A percentile compares a stretch with the other conserved stretches of the same genome.
These are phyloP conservation scores for Penicillium thymicola DNA, from an alignment of 2,329 filamentous ascomycete species.

Conservation along the genomic window DNA sequence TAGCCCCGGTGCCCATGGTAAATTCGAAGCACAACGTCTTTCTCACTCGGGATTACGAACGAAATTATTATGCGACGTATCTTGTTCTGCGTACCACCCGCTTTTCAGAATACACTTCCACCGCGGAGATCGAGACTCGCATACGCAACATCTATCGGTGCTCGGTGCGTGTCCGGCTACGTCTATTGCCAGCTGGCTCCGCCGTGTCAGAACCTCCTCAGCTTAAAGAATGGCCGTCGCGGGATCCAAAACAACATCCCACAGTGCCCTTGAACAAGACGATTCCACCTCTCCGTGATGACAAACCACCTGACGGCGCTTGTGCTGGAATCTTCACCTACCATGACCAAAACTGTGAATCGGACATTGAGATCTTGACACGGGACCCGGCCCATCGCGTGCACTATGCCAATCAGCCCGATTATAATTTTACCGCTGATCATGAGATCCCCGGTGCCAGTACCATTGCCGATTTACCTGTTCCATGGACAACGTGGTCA, in stretches of 20 bases:
- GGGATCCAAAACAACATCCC: conserved; percentile 1
- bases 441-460: conserved; percentile 34
- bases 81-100: conserved; percentile 49
- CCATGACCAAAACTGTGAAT: conserved; percentile 46
- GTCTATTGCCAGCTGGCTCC: conserved; percentile 34
- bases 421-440: conserved; percentile 37
- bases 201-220: conserved; percentile 12
- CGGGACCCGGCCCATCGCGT: conserved; percentile 44
- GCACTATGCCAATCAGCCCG: conserved; percentile 44
- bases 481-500: conserved; percentile 41
- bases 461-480: conserved; percentile 27
- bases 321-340: conserved; percentile 54
- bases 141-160: conserved; percentile 46
- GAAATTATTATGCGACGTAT: conserved; percentile 34
- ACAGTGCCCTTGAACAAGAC: background rate
- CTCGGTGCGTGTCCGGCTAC: conserved; percentile 49
- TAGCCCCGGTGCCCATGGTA: conserved; percentile 42
- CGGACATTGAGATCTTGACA: conserved; percentile 54
- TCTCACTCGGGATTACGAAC: conserved; percentile 32
- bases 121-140: conserved; percentile 49
- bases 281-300: background rate
- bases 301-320: conserved; percentile 43
- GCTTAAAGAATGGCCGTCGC: background rate
- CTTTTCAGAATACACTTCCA: conserved; percentile 43
- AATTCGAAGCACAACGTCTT: conserved; percentile 50